phyloP scores from a whole-genome alignment of 805 yeast genomes.

The Candida oleophila region DNA sequence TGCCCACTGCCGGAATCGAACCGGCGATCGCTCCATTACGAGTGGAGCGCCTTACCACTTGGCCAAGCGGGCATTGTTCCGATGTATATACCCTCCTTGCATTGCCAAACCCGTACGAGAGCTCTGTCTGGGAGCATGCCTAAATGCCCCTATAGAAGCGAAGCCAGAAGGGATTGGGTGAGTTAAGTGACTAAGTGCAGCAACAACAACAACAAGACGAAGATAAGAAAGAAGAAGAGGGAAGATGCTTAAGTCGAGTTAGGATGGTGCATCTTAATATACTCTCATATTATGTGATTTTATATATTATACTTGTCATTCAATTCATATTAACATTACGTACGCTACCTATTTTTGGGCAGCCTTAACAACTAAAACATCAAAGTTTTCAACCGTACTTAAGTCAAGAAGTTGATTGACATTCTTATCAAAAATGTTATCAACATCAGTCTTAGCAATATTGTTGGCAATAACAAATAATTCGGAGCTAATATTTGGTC shows the following conservation, averaged over 20 bases:
- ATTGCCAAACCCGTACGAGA: too few species aligned
- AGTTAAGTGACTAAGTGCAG: too few species aligned
- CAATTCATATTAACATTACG: not conserved
- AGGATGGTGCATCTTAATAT: too few species aligned
- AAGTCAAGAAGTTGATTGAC: conserved; percentile 21
- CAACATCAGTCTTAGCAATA: conserved; percentile 10
- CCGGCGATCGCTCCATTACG: conserved; percentile 56
- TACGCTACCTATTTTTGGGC: conserved; percentile 5
- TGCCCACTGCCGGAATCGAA: conserved; percentile 55
- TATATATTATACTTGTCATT: too few species aligned
- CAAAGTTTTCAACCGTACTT: conserved; percentile 22
- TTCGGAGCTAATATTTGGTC: conserved; percentile 15
- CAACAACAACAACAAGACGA: too few species aligned
- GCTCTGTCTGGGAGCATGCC: too few species aligned
- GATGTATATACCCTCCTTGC: not conserved
- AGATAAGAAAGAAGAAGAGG: not conserved
- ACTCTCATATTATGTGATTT: too few species aligned
- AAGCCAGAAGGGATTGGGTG: too few species aligned
- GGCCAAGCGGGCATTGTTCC: conserved; percentile 46
- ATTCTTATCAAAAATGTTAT: conserved; percentile 16
- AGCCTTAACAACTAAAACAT: conserved; percentile 23
- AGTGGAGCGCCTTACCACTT: conserved; percentile 56
- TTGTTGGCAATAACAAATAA: conserved; percentile 26
- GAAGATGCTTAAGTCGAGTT: too few species aligned
- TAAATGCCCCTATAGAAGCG: too few species aligned